Percentiles rank a stretch among this genome's conserved stretches.
These are phyloP conservation scores for Apiotrichum gracile DNA, from an alignment of 1,284 basidiomycete species.

Conservation along the genomic window DNA sequence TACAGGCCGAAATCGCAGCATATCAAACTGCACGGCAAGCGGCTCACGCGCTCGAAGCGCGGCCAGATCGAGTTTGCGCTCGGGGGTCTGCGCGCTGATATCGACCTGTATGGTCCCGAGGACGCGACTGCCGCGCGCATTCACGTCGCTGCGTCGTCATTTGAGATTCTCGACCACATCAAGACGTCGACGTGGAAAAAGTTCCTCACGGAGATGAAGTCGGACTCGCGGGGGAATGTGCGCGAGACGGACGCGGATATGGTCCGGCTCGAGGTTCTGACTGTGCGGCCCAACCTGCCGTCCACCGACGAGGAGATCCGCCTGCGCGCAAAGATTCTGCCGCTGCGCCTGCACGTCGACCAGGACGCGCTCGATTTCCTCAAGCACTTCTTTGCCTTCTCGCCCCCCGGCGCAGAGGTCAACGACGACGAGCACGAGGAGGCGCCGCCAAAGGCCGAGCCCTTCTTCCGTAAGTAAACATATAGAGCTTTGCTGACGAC, in stretches of 20 bases:
- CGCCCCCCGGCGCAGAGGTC: constrained; percentile 52
- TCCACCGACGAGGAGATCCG: constrained; percentile 66
- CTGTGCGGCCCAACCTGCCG: constrained; percentile 60
- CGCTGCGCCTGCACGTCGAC: constrained; percentile 87
- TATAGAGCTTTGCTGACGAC: background rate
- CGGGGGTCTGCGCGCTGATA: constrained; percentile 59
- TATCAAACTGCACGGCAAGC: constrained; percentile 30
- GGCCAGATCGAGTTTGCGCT: constrained; percentile 80
- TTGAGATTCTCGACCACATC: constrained; percentile 94
- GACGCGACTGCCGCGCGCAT: constrained; percentile 59
- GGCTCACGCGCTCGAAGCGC: constrained; percentile 65
- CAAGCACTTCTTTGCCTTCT: constrained; percentile 92
- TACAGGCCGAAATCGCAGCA: constrained; percentile 36
- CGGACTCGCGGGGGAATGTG: constrained; percentile 74
- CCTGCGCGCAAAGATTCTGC: constrained; percentile 79
- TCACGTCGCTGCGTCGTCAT: constrained; percentile 60
- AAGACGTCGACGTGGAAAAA: constrained; percentile 98
- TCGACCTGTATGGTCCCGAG: constrained; percentile 59
- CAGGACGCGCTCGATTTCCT: constrained; percentile 97
- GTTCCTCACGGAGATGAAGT: constrained; percentile 78
- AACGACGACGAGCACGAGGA: background rate
- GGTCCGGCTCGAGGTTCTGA: constrained; percentile 77
- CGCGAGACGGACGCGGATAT: constrained; percentile 87
- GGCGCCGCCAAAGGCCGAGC: constrained; percentile 38
- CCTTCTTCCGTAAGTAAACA: constrained; percentile 46